A percentile compares a stretch with the other conserved stretches of the same genome.
phyloP scores from a whole-genome alignment of 108 stramenopile species.

The Halocafeteria seosinensis region DNA sequence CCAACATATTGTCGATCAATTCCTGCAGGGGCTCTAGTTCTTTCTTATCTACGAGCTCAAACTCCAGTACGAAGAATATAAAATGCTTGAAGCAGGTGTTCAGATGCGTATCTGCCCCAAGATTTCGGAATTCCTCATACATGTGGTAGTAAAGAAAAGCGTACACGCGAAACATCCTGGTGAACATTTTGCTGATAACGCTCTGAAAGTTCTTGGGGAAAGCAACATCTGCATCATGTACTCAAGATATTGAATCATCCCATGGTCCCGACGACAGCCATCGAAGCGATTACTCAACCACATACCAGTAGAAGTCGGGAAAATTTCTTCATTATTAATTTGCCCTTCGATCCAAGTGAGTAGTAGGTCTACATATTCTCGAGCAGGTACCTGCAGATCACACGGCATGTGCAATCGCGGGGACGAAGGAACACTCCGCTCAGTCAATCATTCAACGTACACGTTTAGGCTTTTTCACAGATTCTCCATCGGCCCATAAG shows the following conservation, averaged over 20 bases:
- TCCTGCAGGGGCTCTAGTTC: slow-evolving; percentile 2
- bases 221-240: background rate
- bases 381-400: slow-evolving; percentile 9
- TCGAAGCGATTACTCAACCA: too few species aligned
- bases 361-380: slow-evolving; percentile 36
- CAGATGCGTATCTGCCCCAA: slow-evolving; percentile 35
- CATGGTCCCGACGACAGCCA: too few species aligned
- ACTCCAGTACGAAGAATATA: slow-evolving; percentile 30
- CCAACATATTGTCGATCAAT: background rate
- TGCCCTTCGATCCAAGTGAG: slow-evolving; percentile 43
- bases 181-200: slow-evolving; percentile 25
- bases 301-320: background rate
- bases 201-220: slow-evolving; percentile 31
- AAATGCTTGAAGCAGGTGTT: slow-evolving; percentile 53
- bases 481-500: slow-evolving; percentile 21
- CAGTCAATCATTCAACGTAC: too few species aligned
- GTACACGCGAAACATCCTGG: slow-evolving; percentile 34
- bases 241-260: too few species aligned
- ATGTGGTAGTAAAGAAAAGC: slow-evolving; percentile 37
- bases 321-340: slow-evolving; percentile 28
- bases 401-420: background rate
- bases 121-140: slow-evolving; percentile 23
- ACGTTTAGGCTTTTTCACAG: too few species aligned
- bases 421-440: too few species aligned
- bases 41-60: slow-evolving; percentile 22